These are phyloP conservation scores for Epichloe coenophiala DNA, from an alignment of 2,329 filamentous ascomycete genomes.

Conservation along the genomic window DNA sequence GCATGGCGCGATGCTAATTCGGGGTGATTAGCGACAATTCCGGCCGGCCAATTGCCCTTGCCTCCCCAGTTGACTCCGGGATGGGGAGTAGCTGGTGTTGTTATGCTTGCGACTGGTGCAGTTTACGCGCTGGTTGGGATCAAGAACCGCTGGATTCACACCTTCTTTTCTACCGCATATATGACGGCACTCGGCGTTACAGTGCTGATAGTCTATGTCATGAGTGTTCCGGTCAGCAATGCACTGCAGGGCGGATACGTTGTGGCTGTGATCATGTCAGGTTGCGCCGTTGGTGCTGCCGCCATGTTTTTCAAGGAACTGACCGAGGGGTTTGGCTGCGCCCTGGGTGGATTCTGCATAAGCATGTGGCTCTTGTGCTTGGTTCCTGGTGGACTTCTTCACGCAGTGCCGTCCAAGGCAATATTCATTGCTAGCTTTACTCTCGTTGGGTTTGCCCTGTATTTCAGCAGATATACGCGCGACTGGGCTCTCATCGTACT, in stretches of 20 bases:
- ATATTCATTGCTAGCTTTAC: slow-evolving; percentile 67
- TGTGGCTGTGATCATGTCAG: slow-evolving; percentile 61
- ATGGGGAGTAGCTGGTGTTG: slow-evolving; percentile 62
- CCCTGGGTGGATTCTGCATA: slow-evolving; percentile 75
- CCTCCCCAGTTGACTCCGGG: slow-evolving; percentile 65
- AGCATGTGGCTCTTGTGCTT: slow-evolving; percentile 85
- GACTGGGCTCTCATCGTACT: slow-evolving; percentile 63
- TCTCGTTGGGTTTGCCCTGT: slow-evolving; percentile 54
- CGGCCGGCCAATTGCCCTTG: slow-evolving; percentile 50
- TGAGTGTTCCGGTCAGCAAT: slow-evolving; percentile 61
- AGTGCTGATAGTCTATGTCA: slow-evolving; percentile 79
- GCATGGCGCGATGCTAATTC: slow-evolving; percentile 1
- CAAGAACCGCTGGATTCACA: slow-evolving; percentile 66
- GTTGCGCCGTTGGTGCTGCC: slow-evolving; percentile 57
- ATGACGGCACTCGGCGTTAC: slow-evolving; percentile 60
- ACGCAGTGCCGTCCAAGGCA: slow-evolving; percentile 45
- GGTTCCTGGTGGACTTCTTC: slow-evolving; percentile 61
- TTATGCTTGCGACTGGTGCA: slow-evolving; percentile 61
- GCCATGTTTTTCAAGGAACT: slow-evolving; percentile 73
- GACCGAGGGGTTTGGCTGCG: slow-evolving; percentile 66
- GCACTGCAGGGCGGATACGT: slow-evolving; percentile 79
- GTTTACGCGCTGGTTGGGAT: slow-evolving; percentile 67
- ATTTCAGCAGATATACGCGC: slow-evolving; percentile 66
- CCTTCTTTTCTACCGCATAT: slow-evolving; percentile 68
- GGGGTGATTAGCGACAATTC: slow-evolving; percentile 27